Evolutionary conservation across 768 basidiomycete species (phyloP).

Genomic region (Leccinum imitatum): DNA sequence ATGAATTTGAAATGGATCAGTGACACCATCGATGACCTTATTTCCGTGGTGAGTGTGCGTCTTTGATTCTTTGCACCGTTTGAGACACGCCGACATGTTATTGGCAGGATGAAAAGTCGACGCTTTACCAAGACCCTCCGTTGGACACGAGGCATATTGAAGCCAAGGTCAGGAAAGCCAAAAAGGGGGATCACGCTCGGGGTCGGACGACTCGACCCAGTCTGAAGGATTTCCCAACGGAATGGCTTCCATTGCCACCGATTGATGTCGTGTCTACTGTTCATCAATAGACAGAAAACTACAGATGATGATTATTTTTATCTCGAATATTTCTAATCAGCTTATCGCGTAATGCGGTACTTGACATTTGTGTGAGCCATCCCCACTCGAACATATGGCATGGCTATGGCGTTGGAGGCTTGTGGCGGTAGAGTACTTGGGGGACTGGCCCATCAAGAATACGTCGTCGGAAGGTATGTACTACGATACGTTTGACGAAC

Average conservation of each 20-base stretch:
- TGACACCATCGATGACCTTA: constrained; percentile 75
- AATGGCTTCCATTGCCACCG: constrained; percentile 62
- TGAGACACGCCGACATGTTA: constrained; percentile 15
- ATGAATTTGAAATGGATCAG: constrained; percentile 97
- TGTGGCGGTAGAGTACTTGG: no score
- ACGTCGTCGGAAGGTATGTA: no score
- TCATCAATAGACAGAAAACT: constrained; percentile 8
- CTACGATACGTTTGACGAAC: no score
- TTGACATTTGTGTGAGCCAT: not conserved
- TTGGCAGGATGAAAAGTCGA: constrained; percentile 36
- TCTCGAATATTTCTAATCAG: not conserved
- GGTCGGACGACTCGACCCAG: constrained; percentile 59
- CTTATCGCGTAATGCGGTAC: constrained; percentile 3
- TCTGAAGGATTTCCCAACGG: constrained; percentile 77
- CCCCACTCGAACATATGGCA: not conserved
- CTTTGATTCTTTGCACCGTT: constrained; percentile 2
- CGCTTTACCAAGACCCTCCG: constrained; percentile 60
- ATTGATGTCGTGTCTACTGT: constrained; percentile 5
- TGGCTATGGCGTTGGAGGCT: no score
- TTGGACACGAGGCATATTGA: constrained; percentile 78
- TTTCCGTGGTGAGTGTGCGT: constrained; percentile 85
- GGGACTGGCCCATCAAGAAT: no score
- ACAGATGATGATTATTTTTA: not conserved
- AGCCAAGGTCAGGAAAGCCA: constrained; percentile 69
- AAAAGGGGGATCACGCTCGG: constrained; percentile 66